phyloP scores from a whole-genome alignment of 2,329 filamentous ascomycete species.

The Cladophialophora carrionii region DNA sequence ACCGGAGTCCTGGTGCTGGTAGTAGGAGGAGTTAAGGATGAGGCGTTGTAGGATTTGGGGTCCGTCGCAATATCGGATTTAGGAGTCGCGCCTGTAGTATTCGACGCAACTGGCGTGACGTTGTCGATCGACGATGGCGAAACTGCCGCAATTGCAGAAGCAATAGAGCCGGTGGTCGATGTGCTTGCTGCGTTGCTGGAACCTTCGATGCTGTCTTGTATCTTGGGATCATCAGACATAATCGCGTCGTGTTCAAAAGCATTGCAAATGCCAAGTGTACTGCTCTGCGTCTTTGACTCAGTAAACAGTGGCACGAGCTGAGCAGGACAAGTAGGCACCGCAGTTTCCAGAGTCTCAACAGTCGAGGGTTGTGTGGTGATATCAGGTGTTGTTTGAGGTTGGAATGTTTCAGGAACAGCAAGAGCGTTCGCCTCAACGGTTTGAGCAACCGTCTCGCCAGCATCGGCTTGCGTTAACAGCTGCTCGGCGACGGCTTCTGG shows the following conservation, averaged over 20 bases:
- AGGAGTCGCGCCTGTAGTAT: conserved; percentile 5
- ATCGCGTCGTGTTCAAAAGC: not conserved
- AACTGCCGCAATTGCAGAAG: not conserved
- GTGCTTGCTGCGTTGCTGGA: conserved; percentile 1
- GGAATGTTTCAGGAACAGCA: not conserved
- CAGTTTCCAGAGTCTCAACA: not conserved
- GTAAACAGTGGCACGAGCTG: not conserved
- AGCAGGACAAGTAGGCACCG: not conserved
- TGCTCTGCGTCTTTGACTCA: not conserved
- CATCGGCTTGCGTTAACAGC: conserved; percentile 25
- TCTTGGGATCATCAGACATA: not conserved
- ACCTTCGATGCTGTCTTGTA: not conserved
- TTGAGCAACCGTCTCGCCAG: conserved; percentile 38
- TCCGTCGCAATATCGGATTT: conserved; percentile 21
- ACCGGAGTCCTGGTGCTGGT: conserved; percentile 39
- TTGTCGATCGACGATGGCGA: not conserved
- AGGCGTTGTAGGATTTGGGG: conserved; percentile 11
- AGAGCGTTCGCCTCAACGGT: not conserved
- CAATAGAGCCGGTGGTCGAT: not conserved
- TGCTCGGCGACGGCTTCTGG: conserved; percentile 34
- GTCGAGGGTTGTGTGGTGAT: not conserved
- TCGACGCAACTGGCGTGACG: not conserved
- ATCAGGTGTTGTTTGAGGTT: not conserved
- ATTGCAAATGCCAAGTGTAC: not conserved
- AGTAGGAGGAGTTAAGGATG: conserved; percentile 6